These are phyloP conservation scores for Naganishia randhawae DNA, from an alignment of 768 basidiomycete genomes.

Conservation along the genomic window DNA sequence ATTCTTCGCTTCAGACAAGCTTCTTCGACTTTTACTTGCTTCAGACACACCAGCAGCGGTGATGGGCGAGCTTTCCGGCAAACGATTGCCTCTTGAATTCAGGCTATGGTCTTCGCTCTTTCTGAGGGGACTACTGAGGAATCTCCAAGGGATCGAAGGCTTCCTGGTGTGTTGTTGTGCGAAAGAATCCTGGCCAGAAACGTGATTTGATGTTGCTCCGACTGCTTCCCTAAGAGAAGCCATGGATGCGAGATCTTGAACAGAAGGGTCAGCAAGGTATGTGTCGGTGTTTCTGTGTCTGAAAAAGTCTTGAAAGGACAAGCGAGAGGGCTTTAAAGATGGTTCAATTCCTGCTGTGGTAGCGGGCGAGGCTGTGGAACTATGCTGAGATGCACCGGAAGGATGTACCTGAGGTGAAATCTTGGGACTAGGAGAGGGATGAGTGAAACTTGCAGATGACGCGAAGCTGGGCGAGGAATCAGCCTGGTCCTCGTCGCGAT, in stretches of 20 bases:
- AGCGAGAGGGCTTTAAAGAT: not conserved
- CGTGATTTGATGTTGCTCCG: not conserved
- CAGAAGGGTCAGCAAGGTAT: slow-evolving; percentile 1
- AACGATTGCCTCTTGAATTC: not conserved
- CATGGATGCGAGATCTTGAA: not conserved
- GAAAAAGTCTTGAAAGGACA: slow-evolving; percentile 6
- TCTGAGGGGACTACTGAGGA: slow-evolving; percentile 19
- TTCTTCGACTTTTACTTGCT: not conserved
- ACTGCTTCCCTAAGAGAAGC: not conserved
- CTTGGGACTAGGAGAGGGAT: not conserved
- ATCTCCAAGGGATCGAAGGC: slow-evolving; percentile 4
- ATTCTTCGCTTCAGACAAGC: not conserved
- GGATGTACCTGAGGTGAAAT: not conserved
- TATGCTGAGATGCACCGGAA: not conserved
- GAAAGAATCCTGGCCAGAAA: not conserved
- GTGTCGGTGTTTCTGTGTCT: slow-evolving; percentile 5
- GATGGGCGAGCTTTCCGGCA: not conserved
- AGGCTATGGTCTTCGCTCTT: not conserved
- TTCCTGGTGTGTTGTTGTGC: not conserved
- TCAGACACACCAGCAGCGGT: not conserved
- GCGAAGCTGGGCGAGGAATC: not conserved
- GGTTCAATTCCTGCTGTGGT: not conserved
- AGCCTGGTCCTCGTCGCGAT: not conserved
- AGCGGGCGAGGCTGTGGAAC: not conserved
- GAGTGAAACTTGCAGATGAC: not conserved